Evolutionary conservation across 2,329 filamentous ascomycete genomes (phyloP).

Genomic region (Rutstroemia sp.): DNA sequence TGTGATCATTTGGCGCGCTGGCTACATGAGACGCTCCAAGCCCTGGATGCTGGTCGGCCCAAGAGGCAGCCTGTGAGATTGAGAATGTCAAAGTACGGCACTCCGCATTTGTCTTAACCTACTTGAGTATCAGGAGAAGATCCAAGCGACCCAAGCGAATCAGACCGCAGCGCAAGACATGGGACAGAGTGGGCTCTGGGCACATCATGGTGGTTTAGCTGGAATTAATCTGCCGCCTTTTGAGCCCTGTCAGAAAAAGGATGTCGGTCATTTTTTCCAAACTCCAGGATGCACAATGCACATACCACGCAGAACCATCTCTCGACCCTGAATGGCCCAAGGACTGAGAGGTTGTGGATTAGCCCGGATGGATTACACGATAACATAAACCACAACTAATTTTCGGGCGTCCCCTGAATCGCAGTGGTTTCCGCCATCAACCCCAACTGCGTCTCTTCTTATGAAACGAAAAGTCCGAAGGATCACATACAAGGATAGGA

Average conservation of each 20-base stretch:
- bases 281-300: background rate
- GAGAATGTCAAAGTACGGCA: too few relatives aligned
- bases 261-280: background rate
- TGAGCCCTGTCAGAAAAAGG: background rate
- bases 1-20: constrained; percentile 12
- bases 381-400: constrained; percentile 7
- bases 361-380: constrained; percentile 14
- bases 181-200: too few relatives aligned
- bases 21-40: constrained; percentile 10
- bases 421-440: background rate
- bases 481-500: constrained; percentile 19
- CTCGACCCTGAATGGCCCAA: background rate
- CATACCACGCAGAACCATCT: background rate
- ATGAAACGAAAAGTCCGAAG: constrained; percentile 27
- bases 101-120: too few relatives aligned
- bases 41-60: background rate
- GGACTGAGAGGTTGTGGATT: background rate
- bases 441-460: constrained; percentile 18
- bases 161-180: too few relatives aligned
- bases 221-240: constrained; percentile 1
- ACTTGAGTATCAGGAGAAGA: too few relatives aligned
- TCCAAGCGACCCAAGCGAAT: too few relatives aligned
- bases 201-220: background rate
- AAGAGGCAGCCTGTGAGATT: background rate
- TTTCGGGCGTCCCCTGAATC: constrained; percentile 3